Base-by-base conservation (phyloP, 768 basidiomycete genomes). In the Calocybe gangraenosa region DNA sequence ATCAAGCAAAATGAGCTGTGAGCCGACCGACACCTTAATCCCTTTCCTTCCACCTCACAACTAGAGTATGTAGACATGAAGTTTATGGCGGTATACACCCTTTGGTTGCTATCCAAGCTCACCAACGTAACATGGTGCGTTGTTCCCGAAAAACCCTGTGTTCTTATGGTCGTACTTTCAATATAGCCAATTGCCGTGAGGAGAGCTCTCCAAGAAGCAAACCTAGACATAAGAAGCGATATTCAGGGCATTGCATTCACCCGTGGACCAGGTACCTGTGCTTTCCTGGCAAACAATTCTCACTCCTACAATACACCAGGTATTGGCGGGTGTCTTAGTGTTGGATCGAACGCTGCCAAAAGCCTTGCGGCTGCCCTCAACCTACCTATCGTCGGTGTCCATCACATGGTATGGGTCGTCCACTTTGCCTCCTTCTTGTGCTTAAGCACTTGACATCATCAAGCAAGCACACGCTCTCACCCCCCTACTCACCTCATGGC, bases 391-490 rank as follows among this genome's bases (percentile, higher is more conserved):
- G 77, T 95, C 2, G 92, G 92, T 2, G 89, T 96, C 5, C 91
- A 97, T 64, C 94, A 98, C 57, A 98, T 97, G 94, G 93, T 92
- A 30, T 37, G 70, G 58, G 9, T n/a, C 6, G 7, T 32, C 7
- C 13, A 3, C 22, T 14, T 25, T 1, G n/a, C 3, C 17, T 25
- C 40, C n/a, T 43, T 32, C 33, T 46, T 28, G 8, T 39, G 17
- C 31, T 31, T 25, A 31, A 14, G 40, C 33, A 37, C 30, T 37
- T 20, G 33, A 13, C 1, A 21, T 41, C 42, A 30, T 28, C 33
- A 54, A 93, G 92, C 92, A 94, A 90, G 94, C 88, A 0, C 95
- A 96, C 58, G 89, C 94, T 0, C 69, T 94, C 0, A 94, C 90
- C 0, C 74, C 86, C 0, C 63, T 89, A 19, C 73, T 95, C 11